Evolutionary conservation across 768 basidiomycete species (phyloP), one percentile per base, ranked within the genome.

Genomic region (Leccinum subtestaceum): DNA sequence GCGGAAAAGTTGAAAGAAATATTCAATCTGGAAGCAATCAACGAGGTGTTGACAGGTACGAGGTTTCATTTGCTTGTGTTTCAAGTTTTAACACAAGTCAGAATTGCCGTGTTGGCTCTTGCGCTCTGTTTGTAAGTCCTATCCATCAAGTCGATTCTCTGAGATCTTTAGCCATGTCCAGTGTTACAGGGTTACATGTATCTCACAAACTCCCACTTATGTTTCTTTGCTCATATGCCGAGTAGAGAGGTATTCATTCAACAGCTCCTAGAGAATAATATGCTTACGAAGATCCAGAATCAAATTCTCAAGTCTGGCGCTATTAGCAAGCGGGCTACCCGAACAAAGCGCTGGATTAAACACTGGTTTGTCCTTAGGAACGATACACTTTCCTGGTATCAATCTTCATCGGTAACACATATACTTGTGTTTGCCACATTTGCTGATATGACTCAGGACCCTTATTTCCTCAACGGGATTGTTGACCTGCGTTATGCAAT

Each of bases 151-250:
- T 7, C 11, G 27, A 31, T 34, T 25, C n/a, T 53, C 4, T 45
- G 5, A n/a, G 25, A 9, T 53, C 50, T 60, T 61, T 19, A 63
- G 23, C 34, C 53, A 59, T 15, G 38, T 45, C 23, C 72, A 91
- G 93, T 98, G 62, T 80, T 99, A 32, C 96, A 99, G 74, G 96
- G 96, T 2, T 98, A 96, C 70, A 92, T 99, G 84, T 99, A 96
- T 72, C 79, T 98, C 52, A 98, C 96, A 1, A 91, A 91, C 65
- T 86, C 89, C 11, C 91, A 96, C 71, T 74, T 98, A 19, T 98
- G 96, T 76, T 99, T 99, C 78, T 99, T 95, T 73, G 93, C 93
- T 2, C 93, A 93, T 71, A 89, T 96, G 86, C 93, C 93, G 17
- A 81, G 86, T 31, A 81, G 87, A 77, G 94, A 95, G 82, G 95